Evolutionary conservation across 345 rosid genomes (phyloP).

Genomic region (Leavenworthia alabamica): DNA sequence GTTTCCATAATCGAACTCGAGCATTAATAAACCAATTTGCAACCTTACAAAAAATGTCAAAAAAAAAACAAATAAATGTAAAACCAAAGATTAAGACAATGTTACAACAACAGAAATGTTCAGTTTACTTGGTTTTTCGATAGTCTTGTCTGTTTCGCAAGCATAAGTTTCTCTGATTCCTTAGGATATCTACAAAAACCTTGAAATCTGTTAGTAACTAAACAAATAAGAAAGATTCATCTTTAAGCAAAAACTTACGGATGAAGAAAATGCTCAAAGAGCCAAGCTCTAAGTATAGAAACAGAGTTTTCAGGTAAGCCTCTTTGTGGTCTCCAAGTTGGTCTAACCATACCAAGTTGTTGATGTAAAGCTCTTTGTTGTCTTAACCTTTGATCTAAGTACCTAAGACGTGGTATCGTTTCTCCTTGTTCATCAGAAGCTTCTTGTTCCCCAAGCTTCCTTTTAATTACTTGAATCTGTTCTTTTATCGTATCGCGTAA

Average conservation of each 20-base stretch:
- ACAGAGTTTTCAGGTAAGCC: conserved; percentile 96
- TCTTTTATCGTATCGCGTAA: conserved; percentile 63
- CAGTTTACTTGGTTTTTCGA: conserved; percentile 85
- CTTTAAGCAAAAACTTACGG: conserved; percentile 66
- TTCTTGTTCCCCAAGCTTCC: conserved; percentile 77
- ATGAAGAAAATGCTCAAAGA: conserved; percentile 96
- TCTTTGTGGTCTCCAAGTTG: conserved; percentile 97
- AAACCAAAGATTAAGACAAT: background rate
- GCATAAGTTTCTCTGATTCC: conserved; percentile 81
- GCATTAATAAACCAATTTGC: conserved; percentile 94
- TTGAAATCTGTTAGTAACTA: too few species aligned
- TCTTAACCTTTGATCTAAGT: conserved; percentile 76
- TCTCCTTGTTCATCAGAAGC: conserved; percentile 41
- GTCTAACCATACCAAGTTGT: conserved; percentile 87
- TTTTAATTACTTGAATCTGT: conserved; percentile 52
- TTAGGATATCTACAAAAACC: conserved; percentile 76
- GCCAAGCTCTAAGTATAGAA: conserved; percentile 91
- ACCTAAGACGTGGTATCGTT: conserved; percentile 72
- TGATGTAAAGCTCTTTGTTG: conserved; percentile 81
- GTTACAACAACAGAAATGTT: background rate
- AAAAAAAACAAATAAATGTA: background rate
- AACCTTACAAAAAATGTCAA: conserved; percentile 39
- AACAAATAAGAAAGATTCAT: too few species aligned
- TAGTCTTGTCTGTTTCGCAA: conserved; percentile 89
- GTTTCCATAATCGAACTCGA: conserved; percentile 88